phyloP scores from a whole-genome alignment of 768 basidiomycete genomes.

The Xerocomus spinulosus region DNA sequence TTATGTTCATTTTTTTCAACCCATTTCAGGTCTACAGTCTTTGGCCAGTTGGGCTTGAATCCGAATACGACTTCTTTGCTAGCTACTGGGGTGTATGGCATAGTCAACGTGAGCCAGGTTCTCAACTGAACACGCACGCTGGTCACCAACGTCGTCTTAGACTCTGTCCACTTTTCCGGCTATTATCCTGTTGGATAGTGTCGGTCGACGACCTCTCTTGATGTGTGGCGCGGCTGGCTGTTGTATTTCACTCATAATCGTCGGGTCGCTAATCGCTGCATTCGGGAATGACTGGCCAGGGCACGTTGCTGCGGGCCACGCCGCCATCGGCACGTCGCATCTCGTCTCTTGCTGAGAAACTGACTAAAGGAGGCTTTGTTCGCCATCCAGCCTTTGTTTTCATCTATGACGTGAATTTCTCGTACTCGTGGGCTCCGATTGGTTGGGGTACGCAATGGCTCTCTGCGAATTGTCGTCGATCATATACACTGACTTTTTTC shows the following conservation, averaged over 20 bases:
- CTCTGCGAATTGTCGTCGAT: background rate
- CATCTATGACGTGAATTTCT: conserved; percentile 35
- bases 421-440: conserved; percentile 33
- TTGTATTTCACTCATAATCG: conserved; percentile 24
- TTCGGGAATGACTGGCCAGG: conserved; percentile 28
- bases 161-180: conserved; percentile 35
- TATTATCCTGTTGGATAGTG: conserved; percentile 33
- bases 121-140: background rate
- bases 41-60: conserved; percentile 38
- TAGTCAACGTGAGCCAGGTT: conserved; percentile 25
- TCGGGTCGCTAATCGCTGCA: conserved; percentile 26
- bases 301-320: conserved; percentile 25
- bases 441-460: conserved; percentile 21
- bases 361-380: conserved; percentile 9
- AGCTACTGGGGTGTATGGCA: conserved; percentile 39
- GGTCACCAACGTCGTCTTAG: conserved; percentile 15
- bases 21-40: conserved; percentile 30
- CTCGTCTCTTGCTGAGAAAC: conserved; percentile 8
- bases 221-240: conserved; percentile 38
- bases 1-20: conserved; percentile 1
- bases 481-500: conserved; percentile 6
- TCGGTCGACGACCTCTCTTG: conserved; percentile 38
- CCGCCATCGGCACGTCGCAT: conserved; percentile 26
- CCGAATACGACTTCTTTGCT: conserved; percentile 38
- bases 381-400: conserved; percentile 34